Conservation (phyloP, 2,329 filamentous ascomycete genomes). For the Ascochyta pisi region DNA sequence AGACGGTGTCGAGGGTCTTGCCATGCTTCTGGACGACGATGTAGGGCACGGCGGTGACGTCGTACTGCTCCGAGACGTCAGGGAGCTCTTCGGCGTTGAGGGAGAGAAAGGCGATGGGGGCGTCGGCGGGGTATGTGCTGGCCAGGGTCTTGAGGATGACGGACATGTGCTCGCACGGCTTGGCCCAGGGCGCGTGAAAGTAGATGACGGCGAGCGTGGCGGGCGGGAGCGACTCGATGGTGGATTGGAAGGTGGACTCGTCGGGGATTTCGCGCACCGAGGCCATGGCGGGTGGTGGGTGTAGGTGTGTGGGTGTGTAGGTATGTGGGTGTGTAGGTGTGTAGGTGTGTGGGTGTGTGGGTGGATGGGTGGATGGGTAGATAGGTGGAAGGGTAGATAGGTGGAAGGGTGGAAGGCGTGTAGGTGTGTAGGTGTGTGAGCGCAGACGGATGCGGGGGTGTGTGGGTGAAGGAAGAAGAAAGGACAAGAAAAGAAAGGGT, state of each 20-base stretch:
- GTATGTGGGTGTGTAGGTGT: too few species aligned
- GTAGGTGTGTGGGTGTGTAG: background rate
- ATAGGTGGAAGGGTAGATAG: too few species aligned
- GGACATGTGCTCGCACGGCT: conserved; percentile 93
- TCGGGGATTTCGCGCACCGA: conserved; percentile 78
- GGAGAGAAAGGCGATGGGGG: conserved; percentile 81
- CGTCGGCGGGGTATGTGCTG: conserved; percentile 76
- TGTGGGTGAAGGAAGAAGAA: background rate
- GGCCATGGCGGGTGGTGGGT: conserved; percentile 35
- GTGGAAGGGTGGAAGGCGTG: too few species aligned
- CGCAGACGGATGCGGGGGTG: background rate
- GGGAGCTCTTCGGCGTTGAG: conserved; percentile 94
- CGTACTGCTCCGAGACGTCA: conserved; percentile 89
- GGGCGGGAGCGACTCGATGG: conserved; percentile 71
- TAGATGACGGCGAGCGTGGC: conserved; percentile 82
- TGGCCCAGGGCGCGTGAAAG: conserved; percentile 97
- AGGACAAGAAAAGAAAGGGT: background rate
- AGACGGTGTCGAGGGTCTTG: conserved; percentile 81
- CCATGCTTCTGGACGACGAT: conserved; percentile 81
- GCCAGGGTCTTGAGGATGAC: conserved; percentile 86
- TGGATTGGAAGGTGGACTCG: conserved; percentile 74
- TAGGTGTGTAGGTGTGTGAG: background rate
- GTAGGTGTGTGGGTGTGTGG: too few species aligned
- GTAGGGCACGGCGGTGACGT: conserved; percentile 93
- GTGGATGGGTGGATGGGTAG: too few species aligned